These are phyloP conservation scores for Pinus tabuliformis DNA, from an alignment of 75 land plant genomes.

Conservation along the genomic window DNA sequence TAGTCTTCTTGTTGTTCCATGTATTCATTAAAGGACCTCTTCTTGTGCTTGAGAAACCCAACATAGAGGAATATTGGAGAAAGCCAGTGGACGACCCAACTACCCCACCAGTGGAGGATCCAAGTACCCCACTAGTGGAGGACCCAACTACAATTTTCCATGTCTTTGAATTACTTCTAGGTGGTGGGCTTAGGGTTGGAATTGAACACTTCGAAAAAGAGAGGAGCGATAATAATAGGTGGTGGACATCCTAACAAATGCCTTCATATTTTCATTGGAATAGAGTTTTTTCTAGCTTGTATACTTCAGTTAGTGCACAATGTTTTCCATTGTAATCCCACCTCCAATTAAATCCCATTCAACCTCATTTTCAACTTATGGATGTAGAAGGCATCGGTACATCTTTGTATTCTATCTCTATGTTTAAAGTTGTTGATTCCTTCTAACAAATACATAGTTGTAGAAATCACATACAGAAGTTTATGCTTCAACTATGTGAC, in stretches of 20 bases:
- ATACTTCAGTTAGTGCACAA: no score
- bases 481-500: no score
- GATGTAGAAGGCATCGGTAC: no score
- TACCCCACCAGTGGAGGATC: conserved; percentile 19
- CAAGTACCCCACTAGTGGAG: conserved; percentile 15
- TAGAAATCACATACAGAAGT: no score
- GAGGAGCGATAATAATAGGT: background rate
- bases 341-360: no score
- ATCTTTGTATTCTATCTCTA: no score
- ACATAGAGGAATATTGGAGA: conserved; percentile 25
- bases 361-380: no score
- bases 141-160: conserved; percentile 52
- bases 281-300: no score
- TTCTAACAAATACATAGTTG: no score
- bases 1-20: conserved; percentile 62
- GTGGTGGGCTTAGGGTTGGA: background rate
- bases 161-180: conserved; percentile 15
- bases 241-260: conserved; percentile 8
- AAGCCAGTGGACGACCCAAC: conserved; percentile 23
- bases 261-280: no score
- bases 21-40: conserved; percentile 18
- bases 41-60: conserved; percentile 14
- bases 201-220: background rate
- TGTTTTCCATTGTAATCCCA: no score
- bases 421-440: no score